Base-by-base conservation (phyloP, 495 filamentous ascomycete species). In the Hyaloscypha variabilis region DNA sequence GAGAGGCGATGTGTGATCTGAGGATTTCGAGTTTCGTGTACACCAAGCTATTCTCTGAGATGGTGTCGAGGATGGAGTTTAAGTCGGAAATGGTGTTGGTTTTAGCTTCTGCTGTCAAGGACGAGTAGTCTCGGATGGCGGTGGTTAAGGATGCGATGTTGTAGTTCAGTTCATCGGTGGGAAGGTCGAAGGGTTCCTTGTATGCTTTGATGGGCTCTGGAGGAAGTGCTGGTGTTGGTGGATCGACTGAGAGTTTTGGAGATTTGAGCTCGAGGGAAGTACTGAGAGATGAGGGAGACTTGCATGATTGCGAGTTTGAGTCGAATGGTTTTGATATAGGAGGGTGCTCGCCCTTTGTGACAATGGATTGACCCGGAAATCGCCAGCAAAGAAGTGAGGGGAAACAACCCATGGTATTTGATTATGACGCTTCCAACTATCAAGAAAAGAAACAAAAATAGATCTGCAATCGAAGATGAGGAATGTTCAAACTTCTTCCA, bases 11-110 rank as follows among this genome's bases (percentile, higher is more conserved):
- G 8, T 28, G 51, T 3, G 23, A 25, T 6, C 23, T 25, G 8
- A 54, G 4, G n/a, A 54, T 54, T 28, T 54, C 23, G 51, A 54
- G 51, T 25, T 54, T 24, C 19, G 51, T 54, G n/a, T 54, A 54
- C 51, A 54, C 51, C 0, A 54, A 19, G 5, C 51, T 54, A 19
- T 54, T 28, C 23, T 24, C 23, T 28, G 51, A 28, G 23, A 28
- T 28, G 51, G 26, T 24, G 51, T 24, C 51, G 8, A 54, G 21
- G 51, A 54, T 54, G 23, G 6, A n/a, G 51, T 24, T 8, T 1
- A 54, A 4, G 17, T 54, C 51, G 8, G 19, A 10, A 8, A 54
- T 25, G 19, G 19, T 24, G 25, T 17, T 28, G 1, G 25, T 3
- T 25, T 23, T 25, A 23, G 25, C 3, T 5, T 11, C 21, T 28